Evolutionary conservation across 345 rosid genomes (phyloP), one percentile per base, ranked within the genome.

Genomic region (Turnera subulata): DNA sequence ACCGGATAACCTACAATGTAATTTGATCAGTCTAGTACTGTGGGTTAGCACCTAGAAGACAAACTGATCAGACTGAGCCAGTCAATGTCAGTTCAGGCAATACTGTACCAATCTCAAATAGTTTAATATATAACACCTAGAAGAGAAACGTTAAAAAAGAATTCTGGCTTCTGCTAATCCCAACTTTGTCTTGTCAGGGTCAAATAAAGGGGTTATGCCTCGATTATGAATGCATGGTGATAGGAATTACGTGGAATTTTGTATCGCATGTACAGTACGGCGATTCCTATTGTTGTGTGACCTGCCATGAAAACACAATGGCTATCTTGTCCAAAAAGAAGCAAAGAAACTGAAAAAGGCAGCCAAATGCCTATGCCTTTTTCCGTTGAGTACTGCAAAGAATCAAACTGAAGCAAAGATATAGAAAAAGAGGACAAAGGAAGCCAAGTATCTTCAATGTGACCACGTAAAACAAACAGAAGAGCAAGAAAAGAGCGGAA

Each of bases 351-450:
- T n/a, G 54, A 38, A 11, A 55, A 14, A 26, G 29, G 40, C 61
- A 64, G 61, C 53, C 44, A 53, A 13, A 53, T 53, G 46, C 53
- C 29, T 12, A 53, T 53, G 46, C 53, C 29, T 26, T 24, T 53
- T 44, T 53, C 59, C 59, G 45, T 15, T 32, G 29, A 47, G 18
- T 13, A 50, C 24, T 10, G 35, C 40, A 40, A 33, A 63, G 46
- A 54, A 53, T 44, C 53, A 22, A 53, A 53, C 33, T 22, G 33
- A 21, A 32, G 15, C 15, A 42, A 45, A 29, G 3, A 2, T 15
- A 48, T 24, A 14, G 6, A 22, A 22, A 15, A 19, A 46, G 29
- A 19, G 23, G 24, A 21, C 11, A 16, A 15, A 21, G 38, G 24
- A 46, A 44, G 43, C 33, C 46, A 45, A 48, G 40, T 23, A 53